Conservation (phyloP, 345 rosid genomes). For the Lepidium didymum region DNA sequence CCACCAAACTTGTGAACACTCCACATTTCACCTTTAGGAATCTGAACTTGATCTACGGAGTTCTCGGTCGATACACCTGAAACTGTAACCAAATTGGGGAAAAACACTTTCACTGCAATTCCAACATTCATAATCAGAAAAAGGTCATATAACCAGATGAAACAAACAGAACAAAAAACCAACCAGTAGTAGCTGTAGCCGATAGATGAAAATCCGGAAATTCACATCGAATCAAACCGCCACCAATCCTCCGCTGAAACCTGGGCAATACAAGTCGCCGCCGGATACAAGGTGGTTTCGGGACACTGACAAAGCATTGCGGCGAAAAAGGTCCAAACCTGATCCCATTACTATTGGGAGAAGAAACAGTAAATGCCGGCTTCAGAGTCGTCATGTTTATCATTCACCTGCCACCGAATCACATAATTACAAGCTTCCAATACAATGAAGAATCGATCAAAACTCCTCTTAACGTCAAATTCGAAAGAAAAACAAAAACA, state of each 20-base stretch:
- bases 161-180: background rate
- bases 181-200: constrained; percentile 27
- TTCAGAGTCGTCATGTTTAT: constrained; percentile 20
- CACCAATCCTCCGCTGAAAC: background rate
- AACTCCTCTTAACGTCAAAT: background rate
- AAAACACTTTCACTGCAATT: background rate
- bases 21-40: constrained; percentile 76
- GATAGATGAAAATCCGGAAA: constrained; percentile 26
- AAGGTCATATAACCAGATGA: background rate
- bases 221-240: constrained; percentile 24
- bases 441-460: background rate
- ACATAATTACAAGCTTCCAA: background rate
- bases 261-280: background rate
- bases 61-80: constrained; percentile 48
- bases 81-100: constrained; percentile 27
- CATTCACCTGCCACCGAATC: background rate
- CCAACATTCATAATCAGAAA: background rate
- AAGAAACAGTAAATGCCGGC: constrained; percentile 20
- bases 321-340: constrained; percentile 23
- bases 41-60: constrained; percentile 35
- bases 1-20: constrained; percentile 97
- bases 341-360: constrained; percentile 5
- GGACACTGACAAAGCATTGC: constrained; percentile 5
- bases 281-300: constrained; percentile 9
- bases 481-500: background rate